phyloP scores from a whole-genome alignment of 495 filamentous ascomycete species.

The Sordaria brevicollis region DNA sequence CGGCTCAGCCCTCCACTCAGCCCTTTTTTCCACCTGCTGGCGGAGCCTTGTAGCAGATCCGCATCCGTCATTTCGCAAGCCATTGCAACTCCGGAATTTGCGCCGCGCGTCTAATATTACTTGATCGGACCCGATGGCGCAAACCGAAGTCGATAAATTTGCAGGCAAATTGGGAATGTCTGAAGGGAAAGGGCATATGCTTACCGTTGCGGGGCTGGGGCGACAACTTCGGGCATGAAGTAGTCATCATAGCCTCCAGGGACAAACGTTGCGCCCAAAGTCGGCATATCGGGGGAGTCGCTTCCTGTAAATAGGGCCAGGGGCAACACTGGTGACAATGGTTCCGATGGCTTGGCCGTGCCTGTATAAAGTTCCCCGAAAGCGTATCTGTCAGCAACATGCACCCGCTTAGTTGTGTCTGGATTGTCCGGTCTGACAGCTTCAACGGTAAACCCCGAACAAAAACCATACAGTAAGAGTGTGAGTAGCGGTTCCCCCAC shows the following conservation, averaged over 20 bases:
- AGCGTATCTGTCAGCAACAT: conserved; percentile 25
- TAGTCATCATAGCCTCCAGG: conserved; percentile 87
- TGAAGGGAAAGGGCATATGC: conserved; percentile 18
- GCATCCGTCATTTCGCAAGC: not conserved
- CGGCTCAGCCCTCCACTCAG: conserved; percentile 8
- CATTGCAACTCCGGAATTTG: not conserved
- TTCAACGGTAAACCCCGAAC: not conserved
- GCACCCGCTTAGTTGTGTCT: not conserved
- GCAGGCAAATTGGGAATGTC: not conserved
- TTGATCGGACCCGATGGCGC: not conserved
- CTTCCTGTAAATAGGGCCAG: conserved; percentile 10
- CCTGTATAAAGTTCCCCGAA: conserved; percentile 29
- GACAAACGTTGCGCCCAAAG: conserved; percentile 77
- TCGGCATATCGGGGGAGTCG: conserved; percentile 37
- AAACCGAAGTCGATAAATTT: not conserved
- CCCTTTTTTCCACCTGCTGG: conserved; percentile 1
- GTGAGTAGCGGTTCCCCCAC: not conserved
- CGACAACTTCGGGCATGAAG: conserved; percentile 53
- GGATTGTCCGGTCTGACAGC: not conserved
- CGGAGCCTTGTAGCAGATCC: conserved; percentile 6
- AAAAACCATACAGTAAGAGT: not conserved
- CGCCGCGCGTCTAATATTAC: not conserved
- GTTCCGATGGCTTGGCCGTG: conserved; percentile 16
- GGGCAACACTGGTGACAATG: not conserved
- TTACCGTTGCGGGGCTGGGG: conserved; percentile 82